Evolutionary conservation across 176 grass and related monocot genomes (phyloP), one percentile per base, ranked within the genome.

Genomic region (Luzula sylvatica): DNA sequence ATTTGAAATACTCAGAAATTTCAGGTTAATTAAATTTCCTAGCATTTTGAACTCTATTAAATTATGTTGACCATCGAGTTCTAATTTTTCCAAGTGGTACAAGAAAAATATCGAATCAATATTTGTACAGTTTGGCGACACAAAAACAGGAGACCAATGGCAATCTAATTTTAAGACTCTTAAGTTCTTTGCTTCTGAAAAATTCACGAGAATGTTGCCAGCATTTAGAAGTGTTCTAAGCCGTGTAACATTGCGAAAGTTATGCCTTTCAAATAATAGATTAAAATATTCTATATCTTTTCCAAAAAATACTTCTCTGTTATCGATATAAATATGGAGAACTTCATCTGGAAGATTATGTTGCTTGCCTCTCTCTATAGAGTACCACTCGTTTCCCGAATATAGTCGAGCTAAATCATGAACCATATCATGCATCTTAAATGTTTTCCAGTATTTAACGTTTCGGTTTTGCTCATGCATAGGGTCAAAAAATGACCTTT

Each of bases 381-480:
- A 65, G 26, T 32, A 50, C 3, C n/a, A 27, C 9, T 24, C 61
- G n/a, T 49, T 26, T 12, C 14, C 15, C 44, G 63, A 66, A 52
- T 60, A 17, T 14, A 0, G 41, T 32, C 29, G 63, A 4, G 52
- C 63, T 14, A 75, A 52, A 29, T 68, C 53, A 45, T 59, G 72
- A 12, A 75, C 43, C 20, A 60, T 28, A 60, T 68, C 52, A 32
- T 75, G 72, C 45, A 75, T 23, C 20, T 50, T 49, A 62, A 62
- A 51, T 13, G n/a, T 19, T 15, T 28, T 28, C n/a, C 12, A 27
- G 12, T 7, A 29, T 15, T 2, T 32, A 25, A 5, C 11, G 25
- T n/a, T n/a, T n/a, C n/a, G n/a, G n/a, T n/a, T n/a, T n/a, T n/a
- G n/a, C n/a, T n/a, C n/a, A 19, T n/a, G 47, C 26, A 51, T 49